These are phyloP conservation scores for Rhipidocladum racemiflorum DNA, from an alignment of 176 grass and related monocot species.

Conservation along the genomic window DNA sequence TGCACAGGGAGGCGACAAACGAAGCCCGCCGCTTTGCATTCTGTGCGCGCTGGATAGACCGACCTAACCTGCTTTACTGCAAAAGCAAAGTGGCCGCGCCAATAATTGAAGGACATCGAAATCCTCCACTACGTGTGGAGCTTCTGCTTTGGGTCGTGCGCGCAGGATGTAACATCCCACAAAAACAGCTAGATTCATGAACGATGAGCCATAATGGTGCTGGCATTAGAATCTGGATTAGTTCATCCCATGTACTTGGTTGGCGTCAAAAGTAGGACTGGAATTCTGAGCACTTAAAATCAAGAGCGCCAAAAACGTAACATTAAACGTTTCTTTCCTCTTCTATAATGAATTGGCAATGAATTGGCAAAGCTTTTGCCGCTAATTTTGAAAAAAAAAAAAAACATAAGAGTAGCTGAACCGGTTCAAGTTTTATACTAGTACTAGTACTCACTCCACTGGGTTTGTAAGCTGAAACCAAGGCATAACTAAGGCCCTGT, in stretches of 20 bases:
- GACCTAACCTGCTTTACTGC: background rate
- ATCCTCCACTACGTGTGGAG: slow-evolving; percentile 27
- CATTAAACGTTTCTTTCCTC: too few species aligned
- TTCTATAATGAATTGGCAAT: too few species aligned
- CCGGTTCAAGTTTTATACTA: background rate
- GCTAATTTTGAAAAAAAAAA: too few species aligned
- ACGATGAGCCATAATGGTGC: background rate
- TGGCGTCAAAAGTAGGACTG: background rate
- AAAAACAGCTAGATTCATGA: background rate
- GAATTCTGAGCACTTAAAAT: background rate
- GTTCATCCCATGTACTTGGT: background rate
- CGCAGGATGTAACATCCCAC: background rate
- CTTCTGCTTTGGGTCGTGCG: background rate
- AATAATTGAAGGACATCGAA: slow-evolving; percentile 43
- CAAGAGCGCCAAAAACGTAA: background rate
- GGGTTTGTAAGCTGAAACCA: too few species aligned
- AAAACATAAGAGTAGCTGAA: too few species aligned
- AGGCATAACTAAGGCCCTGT: too few species aligned
- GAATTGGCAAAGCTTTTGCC: too few species aligned
- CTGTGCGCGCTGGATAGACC: slow-evolving; percentile 4
- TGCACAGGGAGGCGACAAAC: background rate
- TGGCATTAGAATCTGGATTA: background rate
- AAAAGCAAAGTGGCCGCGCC: slow-evolving; percentile 31
- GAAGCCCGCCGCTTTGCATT: slow-evolving; percentile 17
- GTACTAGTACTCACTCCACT: too few species aligned